These are phyloP conservation scores for Talaromyces sp. DNA, from an alignment of 2,329 filamentous ascomycete species.

Conservation along the genomic window DNA sequence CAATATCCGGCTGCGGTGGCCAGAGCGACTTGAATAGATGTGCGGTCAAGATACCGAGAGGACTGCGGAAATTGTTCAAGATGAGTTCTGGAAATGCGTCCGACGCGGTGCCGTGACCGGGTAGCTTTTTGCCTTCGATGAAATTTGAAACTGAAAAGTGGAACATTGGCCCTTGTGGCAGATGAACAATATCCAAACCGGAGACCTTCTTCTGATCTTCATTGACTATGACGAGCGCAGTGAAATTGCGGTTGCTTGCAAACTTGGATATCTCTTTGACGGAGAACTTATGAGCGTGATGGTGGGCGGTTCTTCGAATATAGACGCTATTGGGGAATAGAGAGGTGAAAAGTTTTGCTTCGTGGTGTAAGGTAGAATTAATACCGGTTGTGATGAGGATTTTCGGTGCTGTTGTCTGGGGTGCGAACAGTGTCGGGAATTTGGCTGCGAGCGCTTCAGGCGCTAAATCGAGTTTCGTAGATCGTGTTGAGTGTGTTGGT, in stretches of 20 bases:
- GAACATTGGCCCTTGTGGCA: constrained; percentile 83
- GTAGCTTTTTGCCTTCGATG: constrained; percentile 81
- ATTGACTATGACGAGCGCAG: constrained; percentile 76
- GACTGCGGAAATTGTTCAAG: constrained; percentile 92
- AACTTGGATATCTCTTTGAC: constrained; percentile 86
- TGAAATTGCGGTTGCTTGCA: constrained; percentile 77
- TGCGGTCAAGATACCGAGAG: constrained; percentile 81
- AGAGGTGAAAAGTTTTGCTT: constrained; percentile 72
- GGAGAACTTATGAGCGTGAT: constrained; percentile 85
- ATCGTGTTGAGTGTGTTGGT: constrained; percentile 54
- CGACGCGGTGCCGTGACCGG: constrained; percentile 85
- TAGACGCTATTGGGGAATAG: constrained; percentile 80
- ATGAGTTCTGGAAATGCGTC: constrained; percentile 87
- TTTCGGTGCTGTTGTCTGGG: constrained; percentile 62
- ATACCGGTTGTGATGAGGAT: constrained; percentile 88
- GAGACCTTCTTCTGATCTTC: constrained; percentile 85
- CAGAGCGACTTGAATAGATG: constrained; percentile 78
- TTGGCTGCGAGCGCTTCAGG: constrained; percentile 60
- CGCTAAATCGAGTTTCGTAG: constrained; percentile 58
- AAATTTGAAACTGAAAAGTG: constrained; percentile 90
- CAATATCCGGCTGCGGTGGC: constrained; percentile 76
- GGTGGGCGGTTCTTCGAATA: constrained; percentile 79
- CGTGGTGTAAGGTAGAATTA: constrained; percentile 80
- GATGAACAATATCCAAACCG: constrained; percentile 77
- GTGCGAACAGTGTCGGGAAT: constrained; percentile 58